Evolutionary conservation across 1,284 basidiomycete species (phyloP).

Genomic region (Wolfiporia cocos): DNA sequence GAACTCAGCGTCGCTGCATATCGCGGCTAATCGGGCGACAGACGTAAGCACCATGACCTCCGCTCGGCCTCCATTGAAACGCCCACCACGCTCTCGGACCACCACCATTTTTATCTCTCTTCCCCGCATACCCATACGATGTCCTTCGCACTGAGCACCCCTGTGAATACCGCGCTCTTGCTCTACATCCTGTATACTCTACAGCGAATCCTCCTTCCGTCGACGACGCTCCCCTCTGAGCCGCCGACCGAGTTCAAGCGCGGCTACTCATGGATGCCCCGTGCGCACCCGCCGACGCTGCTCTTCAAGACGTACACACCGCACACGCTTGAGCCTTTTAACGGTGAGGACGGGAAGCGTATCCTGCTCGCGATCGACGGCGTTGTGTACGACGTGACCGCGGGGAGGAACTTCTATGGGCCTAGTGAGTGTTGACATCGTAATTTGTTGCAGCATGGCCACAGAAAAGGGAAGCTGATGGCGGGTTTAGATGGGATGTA

Average conservation of each 20-base stretch:
- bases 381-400: slow-evolving; percentile 88
- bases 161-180: slow-evolving; percentile 70
- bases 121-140: slow-evolving; percentile 14
- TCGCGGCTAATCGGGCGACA: no score
- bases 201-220: slow-evolving; percentile 68
- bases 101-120: no score
- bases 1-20: no score
- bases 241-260: slow-evolving; percentile 69
- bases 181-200: slow-evolving; percentile 76
- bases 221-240: slow-evolving; percentile 38
- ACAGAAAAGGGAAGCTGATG: no score
- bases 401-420: slow-evolving; percentile 87
- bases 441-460: neutral
- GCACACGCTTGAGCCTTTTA: slow-evolving; percentile 61
- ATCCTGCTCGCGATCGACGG: slow-evolving; percentile 87
- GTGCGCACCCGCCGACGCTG: slow-evolving; percentile 69
- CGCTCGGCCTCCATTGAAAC: no score
- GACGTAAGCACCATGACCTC: no score
- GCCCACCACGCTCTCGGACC: no score
- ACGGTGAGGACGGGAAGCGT: slow-evolving; percentile 60
- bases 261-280: slow-evolving; percentile 84
- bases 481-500: slow-evolving; percentile 77
- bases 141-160: slow-evolving; percentile 50
- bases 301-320: slow-evolving; percentile 76
- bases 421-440: slow-evolving; percentile 51